Conservation (phyloP, 495 filamentous ascomycete genomes). For the Polyplosphaeria fusca region DNA sequence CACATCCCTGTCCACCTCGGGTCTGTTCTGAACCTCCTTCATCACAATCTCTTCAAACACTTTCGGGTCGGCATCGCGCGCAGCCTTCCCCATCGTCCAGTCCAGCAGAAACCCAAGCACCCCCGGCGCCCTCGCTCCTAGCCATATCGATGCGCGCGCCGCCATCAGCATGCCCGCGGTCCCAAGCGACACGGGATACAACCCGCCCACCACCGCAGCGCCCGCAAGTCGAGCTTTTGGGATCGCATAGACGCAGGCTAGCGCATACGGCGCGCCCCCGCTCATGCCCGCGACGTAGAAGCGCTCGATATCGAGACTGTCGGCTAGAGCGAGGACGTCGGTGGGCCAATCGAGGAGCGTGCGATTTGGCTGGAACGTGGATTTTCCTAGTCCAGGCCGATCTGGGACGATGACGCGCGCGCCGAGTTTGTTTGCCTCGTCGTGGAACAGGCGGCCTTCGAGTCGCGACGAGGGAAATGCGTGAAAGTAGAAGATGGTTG, state of each 20-base stretch:
- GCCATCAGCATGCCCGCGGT: conserved; percentile 31
- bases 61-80: conserved; percentile 6
- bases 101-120: conserved; percentile 17
- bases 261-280: conserved; percentile 30
- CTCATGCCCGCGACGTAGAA: conserved; percentile 24
- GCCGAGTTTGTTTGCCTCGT: conserved; percentile 5
- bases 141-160: conserved; percentile 19
- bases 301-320: conserved; percentile 13
- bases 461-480: conserved; percentile 20
- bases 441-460: conserved; percentile 12
- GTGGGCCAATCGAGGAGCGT: conserved; percentile 17
- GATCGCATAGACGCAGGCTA: conserved; percentile 23
- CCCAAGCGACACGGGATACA: conserved; percentile 37
- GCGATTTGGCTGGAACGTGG: conserved; percentile 10
- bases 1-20: conserved; percentile 15
- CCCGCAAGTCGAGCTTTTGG: conserved; percentile 19
- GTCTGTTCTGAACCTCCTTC: not conserved
- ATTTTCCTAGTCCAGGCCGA: conserved; percentile 19
- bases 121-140: conserved; percentile 30
- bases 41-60: conserved; percentile 9
- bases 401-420: conserved; percentile 11
- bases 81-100: conserved; percentile 29
- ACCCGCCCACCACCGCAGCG: conserved; percentile 35
- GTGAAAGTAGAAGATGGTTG: conserved; percentile 18
- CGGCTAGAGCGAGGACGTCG: conserved; percentile 14